phyloP scores from a whole-genome alignment of 2,329 filamentous ascomycete genomes.

The Aspergillus pseudoviridinutans region DNA sequence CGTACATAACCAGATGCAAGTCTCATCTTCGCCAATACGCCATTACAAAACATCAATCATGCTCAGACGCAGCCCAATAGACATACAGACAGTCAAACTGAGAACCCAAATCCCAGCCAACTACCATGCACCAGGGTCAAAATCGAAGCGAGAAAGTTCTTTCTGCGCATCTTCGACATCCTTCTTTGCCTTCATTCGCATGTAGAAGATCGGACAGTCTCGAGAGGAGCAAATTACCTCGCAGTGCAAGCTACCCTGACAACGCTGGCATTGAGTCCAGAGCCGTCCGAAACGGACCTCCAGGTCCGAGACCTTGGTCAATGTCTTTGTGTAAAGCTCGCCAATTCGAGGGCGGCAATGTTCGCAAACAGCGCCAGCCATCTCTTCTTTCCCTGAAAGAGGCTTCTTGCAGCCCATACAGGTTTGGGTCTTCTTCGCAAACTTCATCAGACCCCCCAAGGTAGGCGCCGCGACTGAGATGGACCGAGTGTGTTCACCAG shows the following conservation, averaged over 20 bases:
- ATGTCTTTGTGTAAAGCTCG: conserved; percentile 88
- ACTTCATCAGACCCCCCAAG: conserved; percentile 95
- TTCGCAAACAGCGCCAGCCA: conserved; percentile 78
- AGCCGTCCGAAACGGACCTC: conserved; percentile 88
- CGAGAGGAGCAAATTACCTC: conserved; percentile 96
- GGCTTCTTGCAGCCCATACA: conserved; percentile 99
- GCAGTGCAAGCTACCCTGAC: conserved; percentile 95
- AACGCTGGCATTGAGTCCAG: conserved; percentile 98
- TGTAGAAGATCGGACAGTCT: conserved; percentile 99
- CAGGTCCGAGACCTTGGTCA: conserved; percentile 83
- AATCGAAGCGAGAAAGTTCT: conserved; percentile 85
- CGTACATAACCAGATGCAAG: background rate
- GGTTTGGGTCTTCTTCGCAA: conserved; percentile 93
- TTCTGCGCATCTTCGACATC: conserved; percentile 93
- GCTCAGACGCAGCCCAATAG: conserved; percentile 1
- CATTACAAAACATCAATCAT: conserved; percentile 1
- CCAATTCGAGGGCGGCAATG: conserved; percentile 81
- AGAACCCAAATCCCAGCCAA: background rate
- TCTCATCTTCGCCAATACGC: conserved; percentile 9
- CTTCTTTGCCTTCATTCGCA: conserved; percentile 99
- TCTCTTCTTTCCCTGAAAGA: conserved; percentile 72
- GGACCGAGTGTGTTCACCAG: conserved; percentile 89
- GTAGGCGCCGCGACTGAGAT: conserved; percentile 90
- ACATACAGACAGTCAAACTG: conserved; percentile 10
- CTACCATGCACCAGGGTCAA: conserved; percentile 69